Conservation (phyloP, 108 stramenopile genomes). For the Parmales sp. region DNA sequence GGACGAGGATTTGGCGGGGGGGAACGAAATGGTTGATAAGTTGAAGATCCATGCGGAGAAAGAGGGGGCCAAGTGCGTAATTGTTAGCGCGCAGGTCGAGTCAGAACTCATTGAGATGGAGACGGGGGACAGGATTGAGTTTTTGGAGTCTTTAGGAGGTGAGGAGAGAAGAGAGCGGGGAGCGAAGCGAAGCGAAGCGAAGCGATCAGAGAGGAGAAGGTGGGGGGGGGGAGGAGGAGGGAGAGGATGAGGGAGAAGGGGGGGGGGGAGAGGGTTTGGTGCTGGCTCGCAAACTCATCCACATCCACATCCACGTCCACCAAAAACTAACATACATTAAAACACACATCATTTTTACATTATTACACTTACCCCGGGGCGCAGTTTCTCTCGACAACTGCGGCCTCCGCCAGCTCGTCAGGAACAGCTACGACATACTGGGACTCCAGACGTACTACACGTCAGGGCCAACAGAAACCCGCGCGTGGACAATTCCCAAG, state of each 20-base stretch:
- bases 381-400: conserved; percentile 70
- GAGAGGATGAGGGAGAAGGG: no score
- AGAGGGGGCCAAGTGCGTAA: conserved; percentile 77
- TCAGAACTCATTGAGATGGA: conserved; percentile 81
- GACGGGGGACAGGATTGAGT: conserved; percentile 65
- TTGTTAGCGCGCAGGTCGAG: conserved; percentile 95
- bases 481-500: conserved; percentile 90
- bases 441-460: conserved; percentile 93
- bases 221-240: no score
- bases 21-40: conserved; percentile 75
- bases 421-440: conserved; percentile 76
- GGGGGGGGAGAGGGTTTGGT: no score
- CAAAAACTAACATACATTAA: no score
- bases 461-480: conserved; percentile 82
- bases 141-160: conserved; percentile 76
- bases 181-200: no score
- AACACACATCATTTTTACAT: no score
- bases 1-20: conserved; percentile 78
- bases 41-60: conserved; percentile 57
- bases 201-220: no score
- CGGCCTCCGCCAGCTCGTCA: conserved; percentile 78
- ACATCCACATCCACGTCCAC: no score
- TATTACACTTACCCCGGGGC: no score
- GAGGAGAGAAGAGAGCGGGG: neutral
- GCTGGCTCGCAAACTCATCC: no score